Evolutionary conservation across 2,329 filamentous ascomycete genomes (phyloP).

Genomic region (Sporothrix schenckii): DNA sequence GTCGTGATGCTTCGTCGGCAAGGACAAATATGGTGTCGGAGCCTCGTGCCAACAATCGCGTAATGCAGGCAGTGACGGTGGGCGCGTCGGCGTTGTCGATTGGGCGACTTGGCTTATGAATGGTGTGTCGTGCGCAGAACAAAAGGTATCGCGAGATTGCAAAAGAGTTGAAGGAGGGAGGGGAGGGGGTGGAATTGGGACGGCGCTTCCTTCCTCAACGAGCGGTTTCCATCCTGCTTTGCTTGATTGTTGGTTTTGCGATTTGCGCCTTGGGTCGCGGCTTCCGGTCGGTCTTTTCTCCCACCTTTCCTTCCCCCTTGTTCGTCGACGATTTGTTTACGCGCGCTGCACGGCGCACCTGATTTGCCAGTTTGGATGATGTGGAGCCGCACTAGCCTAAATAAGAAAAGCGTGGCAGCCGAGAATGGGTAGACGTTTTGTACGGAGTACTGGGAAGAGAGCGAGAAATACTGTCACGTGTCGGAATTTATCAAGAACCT

Average conservation of each 20-base stretch:
- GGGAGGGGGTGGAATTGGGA: conserved; percentile 9
- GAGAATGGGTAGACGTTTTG: conserved; percentile 17
- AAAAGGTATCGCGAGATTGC: too few species aligned
- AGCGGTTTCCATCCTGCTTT: conserved; percentile 24
- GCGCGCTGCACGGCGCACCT: conserved; percentile 33
- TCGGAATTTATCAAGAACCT: neutral
- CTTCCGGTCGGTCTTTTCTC: conserved; percentile 30
- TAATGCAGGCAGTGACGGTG: neutral
- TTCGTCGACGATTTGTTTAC: conserved; percentile 37
- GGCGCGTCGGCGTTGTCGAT: conserved; percentile 7
- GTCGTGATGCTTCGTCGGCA: neutral
- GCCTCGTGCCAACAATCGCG: conserved; percentile 21
- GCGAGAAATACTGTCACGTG: neutral
- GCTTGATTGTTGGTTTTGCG: conserved; percentile 22
- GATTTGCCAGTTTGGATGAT: conserved; percentile 31
- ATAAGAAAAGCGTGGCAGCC: conserved; percentile 30
- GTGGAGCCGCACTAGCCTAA: conserved; percentile 35
- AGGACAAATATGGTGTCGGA: neutral
- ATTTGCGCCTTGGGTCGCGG: conserved; percentile 21
- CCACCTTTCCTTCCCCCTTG: conserved; percentile 23
- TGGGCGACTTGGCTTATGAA: too few species aligned
- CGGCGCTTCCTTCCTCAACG: conserved; percentile 12
- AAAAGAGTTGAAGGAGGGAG: neutral
- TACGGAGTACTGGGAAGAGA: neutral
- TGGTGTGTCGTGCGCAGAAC: too few species aligned